Conservation (phyloP, 257 asterid species). For the Solanum chmielewskii region DNA sequence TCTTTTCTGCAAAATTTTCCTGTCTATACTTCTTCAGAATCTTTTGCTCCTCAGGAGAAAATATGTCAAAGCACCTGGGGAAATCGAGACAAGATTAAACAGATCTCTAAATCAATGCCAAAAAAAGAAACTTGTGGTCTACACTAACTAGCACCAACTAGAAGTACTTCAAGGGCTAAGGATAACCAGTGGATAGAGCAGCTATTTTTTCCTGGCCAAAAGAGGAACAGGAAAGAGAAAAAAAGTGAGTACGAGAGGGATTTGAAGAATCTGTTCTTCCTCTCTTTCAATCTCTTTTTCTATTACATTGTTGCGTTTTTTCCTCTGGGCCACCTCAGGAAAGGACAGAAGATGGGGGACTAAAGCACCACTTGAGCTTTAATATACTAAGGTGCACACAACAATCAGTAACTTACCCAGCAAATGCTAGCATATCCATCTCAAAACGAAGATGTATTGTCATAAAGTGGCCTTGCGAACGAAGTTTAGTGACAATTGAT, state of each 20-base stretch:
- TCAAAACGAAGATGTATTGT: constrained; percentile 97
- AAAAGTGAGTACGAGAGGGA: neutral
- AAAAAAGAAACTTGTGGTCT: neutral
- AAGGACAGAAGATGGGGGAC: neutral
- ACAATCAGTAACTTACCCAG: constrained; percentile 53
- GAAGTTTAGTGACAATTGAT: constrained; percentile 68
- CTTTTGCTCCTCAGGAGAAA: constrained; percentile 61
- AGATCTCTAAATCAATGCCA: neutral
- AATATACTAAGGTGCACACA: neutral
- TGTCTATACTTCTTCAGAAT: constrained; percentile 60
- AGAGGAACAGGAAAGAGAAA: neutral
- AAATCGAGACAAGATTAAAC: neutral
- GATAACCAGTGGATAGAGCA: neutral
- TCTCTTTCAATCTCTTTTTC: neutral
- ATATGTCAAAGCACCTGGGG: constrained; percentile 88
- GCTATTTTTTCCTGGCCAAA: neutral
- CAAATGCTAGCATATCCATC: constrained; percentile 99
- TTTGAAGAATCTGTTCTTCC: neutral
- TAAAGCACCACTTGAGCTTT: neutral
- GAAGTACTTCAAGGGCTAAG: neutral
- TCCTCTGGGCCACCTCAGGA: neutral
- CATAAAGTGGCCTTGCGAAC: constrained; percentile 92
- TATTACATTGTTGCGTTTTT: neutral
- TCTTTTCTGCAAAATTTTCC: constrained; percentile 78
- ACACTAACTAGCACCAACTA: neutral